Evolutionary conservation across 768 basidiomycete species (phyloP).

Genomic region (Amanita jacksonii): DNA sequence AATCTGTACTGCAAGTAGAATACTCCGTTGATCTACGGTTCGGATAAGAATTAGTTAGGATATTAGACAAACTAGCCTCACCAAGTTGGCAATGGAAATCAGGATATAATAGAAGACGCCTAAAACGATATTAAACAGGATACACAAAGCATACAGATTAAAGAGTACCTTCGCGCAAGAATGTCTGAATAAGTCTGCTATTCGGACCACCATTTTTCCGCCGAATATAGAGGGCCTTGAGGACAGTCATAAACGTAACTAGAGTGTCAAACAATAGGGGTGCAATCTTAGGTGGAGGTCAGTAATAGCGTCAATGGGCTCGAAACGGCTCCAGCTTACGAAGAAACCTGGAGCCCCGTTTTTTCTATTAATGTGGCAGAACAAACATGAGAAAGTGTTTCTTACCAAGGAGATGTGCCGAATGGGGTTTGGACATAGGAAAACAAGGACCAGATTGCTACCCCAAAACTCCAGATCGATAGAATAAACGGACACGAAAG

Average conservation of each 20-base stretch:
- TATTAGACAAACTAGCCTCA: constrained; percentile 14
- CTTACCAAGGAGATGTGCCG: constrained; percentile 71
- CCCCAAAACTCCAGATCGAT: not conserved
- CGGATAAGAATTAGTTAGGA: constrained; percentile 1
- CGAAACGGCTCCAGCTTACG: constrained; percentile 26
- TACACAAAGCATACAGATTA: not conserved
- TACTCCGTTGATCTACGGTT: constrained; percentile 57
- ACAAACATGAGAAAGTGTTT: constrained; percentile 4
- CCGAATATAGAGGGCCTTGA: constrained; percentile 71
- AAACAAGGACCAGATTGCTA: constrained; percentile 62
- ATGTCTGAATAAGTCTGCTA: constrained; percentile 75
- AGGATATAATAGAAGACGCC: constrained; percentile 80
- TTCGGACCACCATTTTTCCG: constrained; percentile 66
- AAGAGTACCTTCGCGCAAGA: constrained; percentile 63
- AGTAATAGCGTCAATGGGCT: not conserved
- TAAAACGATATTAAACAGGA: constrained; percentile 15
- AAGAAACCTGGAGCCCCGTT: constrained; percentile 55
- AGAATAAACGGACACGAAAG: constrained; percentile 3
- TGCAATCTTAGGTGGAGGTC: constrained; percentile 45
- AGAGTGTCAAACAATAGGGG: constrained; percentile 76
- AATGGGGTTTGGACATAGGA: constrained; percentile 75
- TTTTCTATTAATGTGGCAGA: constrained; percentile 9
- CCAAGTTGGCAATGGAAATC: constrained; percentile 80
- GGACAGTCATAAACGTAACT: constrained; percentile 72
- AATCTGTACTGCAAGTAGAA: constrained; percentile 71